Evolutionary conservation across 1,284 basidiomycete genomes (phyloP).

Genomic region (Sparassis latifolia): DNA sequence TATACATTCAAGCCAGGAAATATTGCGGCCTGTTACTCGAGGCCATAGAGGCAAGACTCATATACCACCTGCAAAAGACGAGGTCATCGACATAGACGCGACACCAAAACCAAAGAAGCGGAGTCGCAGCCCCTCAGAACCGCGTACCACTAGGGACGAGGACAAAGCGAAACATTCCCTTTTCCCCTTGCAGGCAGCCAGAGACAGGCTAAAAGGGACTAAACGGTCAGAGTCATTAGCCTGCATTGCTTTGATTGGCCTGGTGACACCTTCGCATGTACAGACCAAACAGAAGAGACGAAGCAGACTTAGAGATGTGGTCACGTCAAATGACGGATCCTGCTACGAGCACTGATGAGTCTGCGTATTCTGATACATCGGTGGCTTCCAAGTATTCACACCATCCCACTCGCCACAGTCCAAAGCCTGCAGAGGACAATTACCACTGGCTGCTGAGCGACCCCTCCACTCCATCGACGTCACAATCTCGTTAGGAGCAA

Average conservation of each 20-base stretch:
- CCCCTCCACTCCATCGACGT: background rate
- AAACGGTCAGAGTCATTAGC: no score
- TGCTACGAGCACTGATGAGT: background rate
- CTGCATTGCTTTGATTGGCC: no score
- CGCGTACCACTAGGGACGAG: background rate
- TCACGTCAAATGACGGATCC: background rate
- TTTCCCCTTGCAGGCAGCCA: constrained; percentile 1
- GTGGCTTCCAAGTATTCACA: background rate
- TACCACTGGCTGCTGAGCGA: constrained; percentile 2
- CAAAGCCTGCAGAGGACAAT: background rate
- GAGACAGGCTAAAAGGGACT: background rate
- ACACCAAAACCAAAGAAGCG: constrained; percentile 5
- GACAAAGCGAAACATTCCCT: background rate
- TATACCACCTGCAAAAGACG: background rate
- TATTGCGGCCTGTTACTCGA: background rate
- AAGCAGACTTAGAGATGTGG: background rate
- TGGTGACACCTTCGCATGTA: no score
- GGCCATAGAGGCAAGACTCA: background rate
- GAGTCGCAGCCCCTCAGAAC: background rate
- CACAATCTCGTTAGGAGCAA: background rate
- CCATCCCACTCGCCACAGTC: background rate
- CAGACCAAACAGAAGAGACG: no score
- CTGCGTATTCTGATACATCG: background rate
- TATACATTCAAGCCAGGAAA: background rate
- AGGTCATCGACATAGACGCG: background rate